Base-by-base conservation (phyloP, 768 basidiomycete genomes). In the Hericium alpestre region DNA sequence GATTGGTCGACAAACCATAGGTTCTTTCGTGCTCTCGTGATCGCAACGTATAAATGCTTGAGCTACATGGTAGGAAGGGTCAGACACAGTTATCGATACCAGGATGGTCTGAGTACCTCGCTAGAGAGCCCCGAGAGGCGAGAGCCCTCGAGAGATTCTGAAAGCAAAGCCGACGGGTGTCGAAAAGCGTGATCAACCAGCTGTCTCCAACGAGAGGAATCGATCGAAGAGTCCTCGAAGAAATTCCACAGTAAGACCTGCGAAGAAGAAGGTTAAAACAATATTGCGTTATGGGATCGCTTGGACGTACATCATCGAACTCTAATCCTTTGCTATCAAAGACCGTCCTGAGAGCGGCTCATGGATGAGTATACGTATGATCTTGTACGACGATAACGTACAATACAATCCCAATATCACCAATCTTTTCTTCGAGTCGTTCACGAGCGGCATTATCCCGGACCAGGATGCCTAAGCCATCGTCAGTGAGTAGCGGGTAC, bases 161-260 rank as follows among this genome's bases (percentile, higher is more conserved):
- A 32, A 32, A 32, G 32, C 32, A 32, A 32, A 32, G 32, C 32
- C 7, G 49, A 15, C 23, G 43, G 22, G 22, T 51, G 9, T 12
- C 9, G 23, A 51, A 10, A 32, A 22, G 22, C 49, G 13, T 37
- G 25, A 6, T 37, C 49, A 25, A 47, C 40, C 15, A 61, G 39
- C 18, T 59, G 43, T 8, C 40, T 27, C 60, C 60, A 61, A 18
- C 53, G 48, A 2, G 27, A 22, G 1, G 20, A 47, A 41, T 76
- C 76, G 2, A 78, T 67, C 0, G 64, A 61, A 0, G 87, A 89
- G 60, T 86, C 83, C 23, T 79, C 75, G 61, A 90, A 90, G 67
- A 88, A 88, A 59, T 90, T 82, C 62, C 83, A 88, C 11, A 90
- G 63, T 3, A 90, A 72, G 4, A 90, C 86, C 86, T 87, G 56